Evolutionary conservation across 2,329 filamentous ascomycete genomes (phyloP), one percentile per base, ranked within the genome.

Genomic region (Colletotrichum godetiae): DNA sequence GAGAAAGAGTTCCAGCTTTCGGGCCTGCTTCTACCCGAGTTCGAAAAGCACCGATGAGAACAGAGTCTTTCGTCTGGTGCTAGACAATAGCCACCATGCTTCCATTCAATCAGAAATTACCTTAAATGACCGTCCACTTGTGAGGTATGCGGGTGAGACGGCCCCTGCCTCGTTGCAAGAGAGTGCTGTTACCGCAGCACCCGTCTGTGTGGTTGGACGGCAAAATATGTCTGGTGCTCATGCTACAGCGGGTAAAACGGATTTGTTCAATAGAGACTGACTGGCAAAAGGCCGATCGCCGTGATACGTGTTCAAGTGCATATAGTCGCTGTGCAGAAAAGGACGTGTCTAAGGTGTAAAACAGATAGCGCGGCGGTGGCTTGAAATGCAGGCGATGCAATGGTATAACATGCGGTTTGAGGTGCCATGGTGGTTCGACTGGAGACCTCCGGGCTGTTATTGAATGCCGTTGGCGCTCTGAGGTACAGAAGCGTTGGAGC

Each of bases 71-170:
- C 37, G 53, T 53, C 67, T 37, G 15, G 22, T 70, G 37, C 27
- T 57, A 52, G 56, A 12, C 52, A 19, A 53, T 15, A 31, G 42
- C 19, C 42, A 19, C 42, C 42, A 46, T 46, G 19, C 19, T n/a
- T 7, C 19, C 42, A 19, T 46, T 46, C 42, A 46, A 46, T 46
- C 42, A 19, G 35, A 42, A 8, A 22, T 49, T 49, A 22, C 42
- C 19, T 49, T 11, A 22, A 8, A 6, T 49, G 42, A n/a, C 19
- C 19, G 42, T 10, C 15, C 19, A 49, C 42, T 49, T 22, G 37
- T n/a, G 49, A 49, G 68, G 55, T 22, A 72, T 62, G 63, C 68
- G 46, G 59, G 68, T 68, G 52, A 72, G 68, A 57, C 64, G 64
- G 64, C 37, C 52, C 49, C 64, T 68, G 69, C 65, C 27, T 68